Evolutionary conservation across 2,329 filamentous ascomycete genomes (phyloP).

Genomic region (Trichoderma pleuroti): DNA sequence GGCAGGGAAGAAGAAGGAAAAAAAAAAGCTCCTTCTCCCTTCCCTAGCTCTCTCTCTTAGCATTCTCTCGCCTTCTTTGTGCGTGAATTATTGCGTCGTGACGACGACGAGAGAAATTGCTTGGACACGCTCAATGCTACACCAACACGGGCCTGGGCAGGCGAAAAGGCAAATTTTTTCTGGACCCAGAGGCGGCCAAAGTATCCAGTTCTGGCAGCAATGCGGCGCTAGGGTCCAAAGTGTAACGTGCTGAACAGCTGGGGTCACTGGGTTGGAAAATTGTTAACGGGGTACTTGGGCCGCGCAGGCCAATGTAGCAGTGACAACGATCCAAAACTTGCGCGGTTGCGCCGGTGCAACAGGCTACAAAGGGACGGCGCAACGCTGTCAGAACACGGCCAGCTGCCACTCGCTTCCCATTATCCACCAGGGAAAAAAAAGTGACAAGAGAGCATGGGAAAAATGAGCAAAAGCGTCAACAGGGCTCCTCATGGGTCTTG

Average conservation of each 20-base stretch:
- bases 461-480: not conserved
- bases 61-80: not conserved
- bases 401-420: not conserved
- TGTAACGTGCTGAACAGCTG: slow-evolving; percentile 8
- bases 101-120: not conserved
- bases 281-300: slow-evolving; percentile 39
- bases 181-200: slow-evolving; percentile 11
- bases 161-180: slow-evolving; percentile 15
- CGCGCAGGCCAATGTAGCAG: slow-evolving; percentile 28
- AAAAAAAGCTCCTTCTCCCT: not conserved
- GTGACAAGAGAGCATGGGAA: not conserved
- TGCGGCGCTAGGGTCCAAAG: slow-evolving; percentile 14
- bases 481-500: not conserved
- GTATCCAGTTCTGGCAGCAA: slow-evolving; percentile 17
- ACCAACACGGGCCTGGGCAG: slow-evolving; percentile 1
- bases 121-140: not conserved
- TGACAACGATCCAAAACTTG: slow-evolving; percentile 31
- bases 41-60: not conserved
- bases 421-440: not conserved
- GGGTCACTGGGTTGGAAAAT: slow-evolving; percentile 28
- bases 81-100: not conserved
- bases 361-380: not conserved
- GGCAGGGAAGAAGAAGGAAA: not conserved
- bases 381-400: not conserved
- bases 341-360: slow-evolving; percentile 14